phyloP scores from a whole-genome alignment of 2,329 filamentous ascomycete species.

The Colletotrichum limetticola region DNA sequence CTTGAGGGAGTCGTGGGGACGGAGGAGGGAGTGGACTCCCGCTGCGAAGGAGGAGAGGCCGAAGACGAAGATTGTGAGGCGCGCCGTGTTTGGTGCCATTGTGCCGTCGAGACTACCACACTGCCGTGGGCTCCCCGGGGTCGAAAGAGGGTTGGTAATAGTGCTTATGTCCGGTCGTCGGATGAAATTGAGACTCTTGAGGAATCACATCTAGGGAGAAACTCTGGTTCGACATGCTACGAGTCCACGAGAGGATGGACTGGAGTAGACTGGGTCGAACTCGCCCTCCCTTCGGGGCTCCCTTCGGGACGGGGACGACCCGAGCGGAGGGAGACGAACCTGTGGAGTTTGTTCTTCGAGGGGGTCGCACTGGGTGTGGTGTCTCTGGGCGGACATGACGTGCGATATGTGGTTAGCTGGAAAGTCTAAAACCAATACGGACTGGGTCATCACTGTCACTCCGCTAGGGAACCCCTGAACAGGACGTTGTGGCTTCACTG shows the following conservation, averaged over 20 bases:
- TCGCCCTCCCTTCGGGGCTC: background rate
- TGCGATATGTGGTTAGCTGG: conserved; percentile 7
- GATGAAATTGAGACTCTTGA: background rate
- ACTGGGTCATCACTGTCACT: background rate
- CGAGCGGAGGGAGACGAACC: conserved; percentile 13
- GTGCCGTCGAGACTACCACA: too few species aligned
- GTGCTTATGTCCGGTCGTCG: background rate
- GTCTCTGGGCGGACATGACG: conserved; percentile 19
- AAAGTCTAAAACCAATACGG: background rate
- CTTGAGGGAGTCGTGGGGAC: background rate
- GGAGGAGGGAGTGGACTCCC: conserved; percentile 32
- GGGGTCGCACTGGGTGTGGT: background rate
- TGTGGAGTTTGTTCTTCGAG: background rate
- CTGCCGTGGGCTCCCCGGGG: too few species aligned
- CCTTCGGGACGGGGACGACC: conserved; percentile 9
- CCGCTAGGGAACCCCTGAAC: background rate
- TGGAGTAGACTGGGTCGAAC: conserved; percentile 1
- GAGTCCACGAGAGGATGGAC: background rate
- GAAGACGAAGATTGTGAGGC: conserved; percentile 38
- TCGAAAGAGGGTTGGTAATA: too few species aligned
- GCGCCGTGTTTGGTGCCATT: background rate
- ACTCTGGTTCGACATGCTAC: background rate
- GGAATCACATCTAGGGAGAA: background rate
- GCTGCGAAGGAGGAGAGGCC: conserved; percentile 38
- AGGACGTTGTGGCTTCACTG: conserved; percentile 11